Evolutionary conservation across 1,139 yeast species (phyloP).

Genomic region (Pichia sp.): DNA sequence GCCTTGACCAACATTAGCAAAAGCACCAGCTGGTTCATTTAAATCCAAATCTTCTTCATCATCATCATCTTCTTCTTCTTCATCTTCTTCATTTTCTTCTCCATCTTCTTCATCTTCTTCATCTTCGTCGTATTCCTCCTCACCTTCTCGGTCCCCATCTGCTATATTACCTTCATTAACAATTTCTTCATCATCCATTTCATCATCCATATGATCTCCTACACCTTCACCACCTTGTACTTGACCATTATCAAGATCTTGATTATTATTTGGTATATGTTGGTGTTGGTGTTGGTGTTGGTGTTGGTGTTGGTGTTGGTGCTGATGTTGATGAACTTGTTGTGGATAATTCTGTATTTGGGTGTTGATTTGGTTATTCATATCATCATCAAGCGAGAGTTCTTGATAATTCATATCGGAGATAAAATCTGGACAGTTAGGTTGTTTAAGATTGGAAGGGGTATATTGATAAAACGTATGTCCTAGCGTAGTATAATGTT

Average conservation of each 20-base stretch:
- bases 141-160: slow-evolving; percentile 9
- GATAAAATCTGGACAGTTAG: neutral
- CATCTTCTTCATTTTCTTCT: slow-evolving; percentile 3
- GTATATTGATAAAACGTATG: no score
- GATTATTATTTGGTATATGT: neutral
- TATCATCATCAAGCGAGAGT: neutral
- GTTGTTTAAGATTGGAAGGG: no score
- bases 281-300: no score
- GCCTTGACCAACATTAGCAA: slow-evolving; percentile 92
- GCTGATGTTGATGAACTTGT: neutral
- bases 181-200: neutral
- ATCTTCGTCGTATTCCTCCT: neutral
- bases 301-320: no score
- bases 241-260: slow-evolving; percentile 11
- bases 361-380: neutral
- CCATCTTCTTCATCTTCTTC: neutral
- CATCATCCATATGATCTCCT: slow-evolving; percentile 10
- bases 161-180: no score
- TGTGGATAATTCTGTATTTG: neutral
- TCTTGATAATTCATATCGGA: neutral
- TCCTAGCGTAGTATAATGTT: no score
- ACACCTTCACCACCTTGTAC: neutral
- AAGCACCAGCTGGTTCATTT: slow-evolving; percentile 84
- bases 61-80: slow-evolving; percentile 2
- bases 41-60: slow-evolving; percentile 6